Base-by-base conservation (phyloP, 1,284 basidiomycete species). In the Fistulina hepatica region DNA sequence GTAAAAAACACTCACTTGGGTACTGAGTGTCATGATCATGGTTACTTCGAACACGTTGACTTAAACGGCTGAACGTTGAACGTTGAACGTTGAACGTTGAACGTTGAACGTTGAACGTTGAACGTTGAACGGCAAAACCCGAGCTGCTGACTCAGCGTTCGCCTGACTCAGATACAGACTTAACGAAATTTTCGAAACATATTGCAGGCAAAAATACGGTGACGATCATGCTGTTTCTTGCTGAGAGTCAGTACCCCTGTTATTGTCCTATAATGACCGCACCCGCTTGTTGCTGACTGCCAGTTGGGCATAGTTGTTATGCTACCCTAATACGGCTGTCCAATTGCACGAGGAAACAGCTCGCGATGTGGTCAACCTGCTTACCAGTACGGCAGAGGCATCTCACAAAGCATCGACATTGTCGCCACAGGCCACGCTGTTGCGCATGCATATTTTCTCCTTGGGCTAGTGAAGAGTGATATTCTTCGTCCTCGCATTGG, bases 161-260 rank as follows among this genome's bases (percentile, higher is more conserved):
- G n/a, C n/a, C n/a, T n/a, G n/a, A n/a, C n/a, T n/a, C n/a, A n/a
- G n/a, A n/a, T n/a, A n/a, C n/a, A n/a, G n/a, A n/a, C n/a, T n/a
- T n/a, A n/a, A n/a, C n/a, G n/a, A n/a, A n/a, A n/a, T n/a, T n/a
- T n/a, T n/a, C n/a, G n/a, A n/a, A n/a, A n/a, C n/a, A n/a, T n/a
- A n/a, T n/a, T n/a, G n/a, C n/a, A n/a, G 72, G 79, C 7, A 84
- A 88, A 59, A 83, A 88, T 51, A 76, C 80, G 4, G 73, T 83
- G 43, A 77, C 79, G 4, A 71, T 81, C 32, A 88, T 88, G 83
- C 81, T 80, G 11, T 26, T 78, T 83, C 52, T 58, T 88, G 39
- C 59, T 88, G 40, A 78, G 69, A 65, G 83, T 82, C 52, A 30
- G 60, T 50, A 38, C 21, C n/a, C n/a, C n/a, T n/a, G n/a, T n/a